These are phyloP conservation scores for Colletotrichum viniferum DNA, from an alignment of 2,329 filamentous ascomycete genomes.

Conservation along the genomic window DNA sequence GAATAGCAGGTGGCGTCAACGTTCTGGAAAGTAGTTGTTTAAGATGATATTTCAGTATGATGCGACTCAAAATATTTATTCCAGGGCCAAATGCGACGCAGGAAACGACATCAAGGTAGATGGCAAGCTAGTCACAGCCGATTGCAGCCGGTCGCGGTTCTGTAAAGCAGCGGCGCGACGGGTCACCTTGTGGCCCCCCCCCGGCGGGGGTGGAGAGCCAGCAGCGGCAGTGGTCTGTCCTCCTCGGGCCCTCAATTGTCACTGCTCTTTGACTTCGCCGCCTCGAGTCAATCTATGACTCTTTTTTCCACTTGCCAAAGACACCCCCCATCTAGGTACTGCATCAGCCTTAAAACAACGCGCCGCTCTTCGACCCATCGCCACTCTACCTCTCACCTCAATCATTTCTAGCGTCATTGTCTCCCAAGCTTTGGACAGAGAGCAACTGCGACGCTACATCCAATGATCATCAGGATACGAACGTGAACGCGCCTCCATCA, in stretches of 20 bases:
- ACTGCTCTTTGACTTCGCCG: conserved; percentile 15
- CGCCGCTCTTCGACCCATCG: background rate
- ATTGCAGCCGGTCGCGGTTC: background rate
- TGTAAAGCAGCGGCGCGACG: conserved; percentile 9
- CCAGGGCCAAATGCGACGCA: background rate
- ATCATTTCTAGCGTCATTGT: background rate
- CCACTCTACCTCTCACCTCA: background rate
- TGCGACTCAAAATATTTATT: background rate
- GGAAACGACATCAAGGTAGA: background rate
- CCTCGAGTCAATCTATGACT: conserved; percentile 21
- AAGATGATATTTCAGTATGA: background rate
- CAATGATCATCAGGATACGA: conserved; percentile 36
- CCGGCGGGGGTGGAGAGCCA: background rate
- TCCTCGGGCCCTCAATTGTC: background rate
- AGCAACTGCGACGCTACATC: background rate
- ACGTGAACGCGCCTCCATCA: conserved; percentile 15
- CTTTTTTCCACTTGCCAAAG: background rate
- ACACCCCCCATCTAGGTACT: background rate
- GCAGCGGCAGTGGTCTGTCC: background rate
- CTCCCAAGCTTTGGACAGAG: background rate
- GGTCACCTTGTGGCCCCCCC: background rate
- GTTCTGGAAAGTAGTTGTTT: rapidly evolving
- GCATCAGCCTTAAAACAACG: background rate
- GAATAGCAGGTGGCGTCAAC: background rate
- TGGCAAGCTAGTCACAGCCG: background rate